Evolutionary conservation across 2,329 filamentous ascomycete species (phyloP).

Genomic region (Emergomyces africanus): DNA sequence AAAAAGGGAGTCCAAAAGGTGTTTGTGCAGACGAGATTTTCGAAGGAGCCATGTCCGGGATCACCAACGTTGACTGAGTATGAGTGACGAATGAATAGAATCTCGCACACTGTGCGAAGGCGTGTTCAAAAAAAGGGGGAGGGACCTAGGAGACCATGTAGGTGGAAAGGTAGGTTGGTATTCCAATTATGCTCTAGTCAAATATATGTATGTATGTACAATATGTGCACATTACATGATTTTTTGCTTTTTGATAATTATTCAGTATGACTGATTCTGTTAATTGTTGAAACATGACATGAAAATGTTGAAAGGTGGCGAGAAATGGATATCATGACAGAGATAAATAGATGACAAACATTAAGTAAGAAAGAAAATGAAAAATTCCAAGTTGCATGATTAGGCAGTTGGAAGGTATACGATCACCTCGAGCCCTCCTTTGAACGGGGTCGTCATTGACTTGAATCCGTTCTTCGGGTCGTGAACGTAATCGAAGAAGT

Average conservation of each 20-base stretch:
- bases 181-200: neutral
- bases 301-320: neutral
- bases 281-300: neutral
- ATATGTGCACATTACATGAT: neutral
- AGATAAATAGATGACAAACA: neutral
- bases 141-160: too few species aligned
- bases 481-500: conserved; percentile 37
- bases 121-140: neutral
- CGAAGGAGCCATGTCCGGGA: neutral
- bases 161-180: neutral
- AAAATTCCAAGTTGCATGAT: neutral
- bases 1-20: conserved; percentile 65
- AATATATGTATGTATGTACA: too few species aligned
- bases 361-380: neutral
- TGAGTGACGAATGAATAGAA: neutral
- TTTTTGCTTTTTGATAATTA: neutral
- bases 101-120: neutral
- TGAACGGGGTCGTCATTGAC: conserved; percentile 37
- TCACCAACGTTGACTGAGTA: neutral
- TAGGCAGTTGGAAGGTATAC: conserved; percentile 21
- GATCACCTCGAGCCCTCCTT: conserved; percentile 36
- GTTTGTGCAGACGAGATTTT: conserved; percentile 45
- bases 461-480: conserved; percentile 38
- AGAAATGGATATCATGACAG: neutral
- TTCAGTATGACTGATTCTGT: neutral